phyloP scores from a whole-genome alignment of 495 filamentous ascomycete species.

The Penicillium simplicissimum region DNA sequence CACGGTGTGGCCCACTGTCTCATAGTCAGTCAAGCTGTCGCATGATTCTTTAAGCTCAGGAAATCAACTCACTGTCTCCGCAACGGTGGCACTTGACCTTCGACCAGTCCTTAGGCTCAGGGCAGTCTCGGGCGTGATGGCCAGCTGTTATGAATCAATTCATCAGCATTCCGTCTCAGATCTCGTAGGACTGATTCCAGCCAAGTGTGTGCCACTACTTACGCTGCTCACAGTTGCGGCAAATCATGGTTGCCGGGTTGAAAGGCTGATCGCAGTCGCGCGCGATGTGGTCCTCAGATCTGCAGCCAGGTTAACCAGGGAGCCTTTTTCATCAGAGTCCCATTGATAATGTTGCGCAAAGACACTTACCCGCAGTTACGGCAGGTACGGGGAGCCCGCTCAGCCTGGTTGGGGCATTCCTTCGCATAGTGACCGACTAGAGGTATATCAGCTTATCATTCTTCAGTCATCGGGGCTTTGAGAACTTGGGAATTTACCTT shows the following conservation, averaged over 20 bases:
- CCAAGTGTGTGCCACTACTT: conserved; percentile 9
- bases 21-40: conserved; percentile 15
- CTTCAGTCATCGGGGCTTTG: background rate
- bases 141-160: conserved; percentile 46
- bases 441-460: conserved; percentile 13
- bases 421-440: conserved; percentile 79
- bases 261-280: conserved; percentile 57
- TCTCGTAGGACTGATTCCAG: background rate
- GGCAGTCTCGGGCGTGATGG: conserved; percentile 72
- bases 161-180: background rate
- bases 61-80: conserved; percentile 57
- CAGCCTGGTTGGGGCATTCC: conserved; percentile 68
- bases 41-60: background rate
- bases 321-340: background rate
- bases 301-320: conserved; percentile 26
- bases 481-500: conserved; percentile 47
- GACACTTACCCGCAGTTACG: conserved; percentile 61
- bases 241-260: conserved; percentile 51
- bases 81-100: conserved; percentile 78
- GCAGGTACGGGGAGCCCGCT: conserved; percentile 50
- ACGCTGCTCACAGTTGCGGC: conserved; percentile 70
- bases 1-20: conserved; percentile 65
- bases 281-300: conserved; percentile 53
- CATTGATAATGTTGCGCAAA: background rate
- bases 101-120: conserved; percentile 71